Evolutionary conservation across 768 basidiomycete species (phyloP).

Genomic region (Lentinula lateritia): DNA sequence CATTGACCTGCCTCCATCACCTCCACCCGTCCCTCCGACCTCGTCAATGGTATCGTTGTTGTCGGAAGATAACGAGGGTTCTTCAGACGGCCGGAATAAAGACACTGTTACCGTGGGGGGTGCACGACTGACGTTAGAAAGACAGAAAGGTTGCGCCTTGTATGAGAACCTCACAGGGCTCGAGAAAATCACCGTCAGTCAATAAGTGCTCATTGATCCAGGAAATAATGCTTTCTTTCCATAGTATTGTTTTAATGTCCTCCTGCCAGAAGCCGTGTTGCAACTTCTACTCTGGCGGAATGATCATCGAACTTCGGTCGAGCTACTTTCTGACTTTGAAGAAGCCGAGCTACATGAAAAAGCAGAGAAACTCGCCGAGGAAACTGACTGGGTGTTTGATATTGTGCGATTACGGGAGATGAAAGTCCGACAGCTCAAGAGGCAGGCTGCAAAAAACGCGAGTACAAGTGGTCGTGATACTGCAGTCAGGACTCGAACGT

Average conservation of each 20-base stretch:
- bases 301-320: constrained; percentile 46
- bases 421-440: constrained; percentile 17
- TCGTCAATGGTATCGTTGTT: background rate
- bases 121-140: background rate
- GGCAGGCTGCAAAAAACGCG: background rate
- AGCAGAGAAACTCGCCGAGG: constrained; percentile 40
- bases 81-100: background rate
- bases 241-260: constrained; percentile 68
- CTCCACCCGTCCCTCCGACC: constrained; percentile 9
- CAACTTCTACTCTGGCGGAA: constrained; percentile 73
- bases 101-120: background rate
- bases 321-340: constrained; percentile 44
- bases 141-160: constrained; percentile 31
- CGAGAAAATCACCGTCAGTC: constrained; percentile 48
- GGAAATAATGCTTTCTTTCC: background rate
- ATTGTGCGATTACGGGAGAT: constrained; percentile 38
- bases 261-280: constrained; percentile 65
- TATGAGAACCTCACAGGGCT: constrained; percentile 39
- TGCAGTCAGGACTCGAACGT: background rate
- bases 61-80: background rate
- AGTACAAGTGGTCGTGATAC: background rate
- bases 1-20: background rate
- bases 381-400: constrained; percentile 70
- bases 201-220: background rate
- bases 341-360: constrained; percentile 50